Evolutionary conservation across 345 rosid genomes (phyloP), one percentile per base, ranked within the genome.

Genomic region (Eucalyptus curtisii): DNA sequence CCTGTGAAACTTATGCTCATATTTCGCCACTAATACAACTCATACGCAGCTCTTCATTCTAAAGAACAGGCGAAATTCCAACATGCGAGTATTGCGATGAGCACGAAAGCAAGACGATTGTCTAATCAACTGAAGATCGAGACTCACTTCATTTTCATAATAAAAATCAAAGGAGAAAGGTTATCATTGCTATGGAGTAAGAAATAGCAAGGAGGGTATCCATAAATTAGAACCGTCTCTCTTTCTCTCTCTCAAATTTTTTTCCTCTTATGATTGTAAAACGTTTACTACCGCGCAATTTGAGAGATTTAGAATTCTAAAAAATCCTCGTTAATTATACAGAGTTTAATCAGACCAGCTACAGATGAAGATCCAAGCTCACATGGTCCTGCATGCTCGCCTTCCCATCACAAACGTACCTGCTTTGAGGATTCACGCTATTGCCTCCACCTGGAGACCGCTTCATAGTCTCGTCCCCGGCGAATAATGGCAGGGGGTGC

Each of bases 311-410:
- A 68, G 53, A 45, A 40, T 64, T 44, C 55, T 47, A 64, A 12
- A 89, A 61, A 85, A 55, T 52, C 84, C 66, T 86, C 55, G 31
- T 30, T 30, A 48, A 49, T 86, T 31, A 50, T 10, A 31, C 20
- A 10, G 48, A 57, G 49, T 88, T 53, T 40, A 52, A 33, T n/a
- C 49, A 33, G 61, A 49, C 53, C 49, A 66, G 90, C 93, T 94
- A 97, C 92, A 97, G 97, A 92, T 93, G 98, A 91, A 97, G 99
- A 95, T 97, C 99, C 93, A 97, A 96, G 93, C 99, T 97, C 94
- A 97, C 98, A 89, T 94, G 96, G 88, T 96, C 97, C 91, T 95
- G 94, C 87, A 92, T 92, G 88, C 91, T 94, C 1, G 94, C 61
- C 90, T 96, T 95, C 16, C 92, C 86, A 49, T 92, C 96, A 76